phyloP scores from a whole-genome alignment of 768 basidiomycete species.

The Mycena venus region DNA sequence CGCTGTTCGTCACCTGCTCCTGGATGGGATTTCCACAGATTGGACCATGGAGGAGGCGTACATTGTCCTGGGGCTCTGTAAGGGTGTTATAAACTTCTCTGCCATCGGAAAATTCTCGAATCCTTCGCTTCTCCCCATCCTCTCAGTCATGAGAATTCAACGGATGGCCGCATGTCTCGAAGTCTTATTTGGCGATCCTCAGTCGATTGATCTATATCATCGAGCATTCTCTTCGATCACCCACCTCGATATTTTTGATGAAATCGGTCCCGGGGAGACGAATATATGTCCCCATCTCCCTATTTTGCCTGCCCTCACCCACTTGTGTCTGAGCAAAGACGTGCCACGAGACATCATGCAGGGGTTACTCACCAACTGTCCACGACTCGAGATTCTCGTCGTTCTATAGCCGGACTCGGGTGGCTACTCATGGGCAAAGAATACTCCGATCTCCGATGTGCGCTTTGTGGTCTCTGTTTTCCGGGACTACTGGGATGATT shows the following conservation, averaged over 20 bases:
- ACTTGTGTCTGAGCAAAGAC: slow-evolving; percentile 5
- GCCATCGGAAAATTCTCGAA: not conserved
- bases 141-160: slow-evolving; percentile 8
- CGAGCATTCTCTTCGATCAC: not conserved
- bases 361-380: not conserved
- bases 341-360: not conserved
- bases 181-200: not conserved
- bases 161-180: not conserved
- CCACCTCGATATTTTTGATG: slow-evolving; percentile 18
- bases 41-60: not conserved
- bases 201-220: not conserved
- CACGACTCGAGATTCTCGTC: not conserved
- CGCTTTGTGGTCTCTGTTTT: not conserved
- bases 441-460: not conserved
- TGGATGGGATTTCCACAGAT: not conserved
- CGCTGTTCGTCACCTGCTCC: not conserved
- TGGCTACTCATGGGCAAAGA: not conserved
- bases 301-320: slow-evolving; percentile 7
- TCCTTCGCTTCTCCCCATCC: not conserved
- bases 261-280: not conserved
- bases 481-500: not conserved
- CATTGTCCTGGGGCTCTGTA: not conserved
- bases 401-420: not conserved
- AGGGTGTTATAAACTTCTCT: not conserved
- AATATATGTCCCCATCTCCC: not conserved